These are phyloP conservation scores for Cyclocybe cylindracea DNA, from an alignment of 768 basidiomycete species.

Conservation along the genomic window DNA sequence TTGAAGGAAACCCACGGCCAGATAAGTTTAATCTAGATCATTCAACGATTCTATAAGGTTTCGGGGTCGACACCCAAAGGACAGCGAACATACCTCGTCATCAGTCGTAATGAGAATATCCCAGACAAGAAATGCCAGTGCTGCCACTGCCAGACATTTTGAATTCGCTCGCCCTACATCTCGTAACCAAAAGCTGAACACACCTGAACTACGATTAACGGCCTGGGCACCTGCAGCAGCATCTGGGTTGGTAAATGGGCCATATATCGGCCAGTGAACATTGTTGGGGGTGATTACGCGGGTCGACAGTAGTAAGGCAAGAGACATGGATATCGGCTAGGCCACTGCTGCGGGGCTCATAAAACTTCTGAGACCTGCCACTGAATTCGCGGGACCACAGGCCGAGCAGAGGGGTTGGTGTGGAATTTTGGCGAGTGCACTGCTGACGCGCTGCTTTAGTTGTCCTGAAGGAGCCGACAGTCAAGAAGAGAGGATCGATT, in stretches of 20 bases:
- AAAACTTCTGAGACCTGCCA: too few relatives aligned
- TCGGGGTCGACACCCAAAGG: neutral
- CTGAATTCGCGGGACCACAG: too few relatives aligned
- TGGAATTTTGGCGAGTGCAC: too few relatives aligned
- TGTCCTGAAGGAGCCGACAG: too few relatives aligned
- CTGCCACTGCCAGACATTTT: slow-evolving; percentile 26
- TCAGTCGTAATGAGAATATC: slow-evolving; percentile 41
- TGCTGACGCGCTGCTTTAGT: too few relatives aligned
- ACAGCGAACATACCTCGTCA: slow-evolving; percentile 33
- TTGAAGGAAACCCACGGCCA: slow-evolving; percentile 36
- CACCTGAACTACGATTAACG: slow-evolving; percentile 35
- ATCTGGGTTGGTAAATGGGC: slow-evolving; percentile 20
- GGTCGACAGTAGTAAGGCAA: slow-evolving; percentile 7
- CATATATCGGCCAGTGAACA: slow-evolving; percentile 15
- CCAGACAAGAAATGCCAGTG: slow-evolving; percentile 39
- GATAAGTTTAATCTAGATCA: slow-evolving; percentile 33
- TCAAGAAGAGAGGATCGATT: neutral
- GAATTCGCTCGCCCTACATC: slow-evolving; percentile 2
- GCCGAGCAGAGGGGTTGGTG: too few relatives aligned
- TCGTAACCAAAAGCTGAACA: slow-evolving; percentile 1
- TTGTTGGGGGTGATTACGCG: neutral
- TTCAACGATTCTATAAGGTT: neutral
- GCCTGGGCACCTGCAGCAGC: slow-evolving; percentile 28
- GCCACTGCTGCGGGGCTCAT: too few relatives aligned
- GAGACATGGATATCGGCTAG: slow-evolving; percentile 15